Percentiles rank a stretch among this genome's conserved stretches.
Conservation (phyloP, 495 filamentous ascomycete species). For the Letharia columbiana region DNA sequence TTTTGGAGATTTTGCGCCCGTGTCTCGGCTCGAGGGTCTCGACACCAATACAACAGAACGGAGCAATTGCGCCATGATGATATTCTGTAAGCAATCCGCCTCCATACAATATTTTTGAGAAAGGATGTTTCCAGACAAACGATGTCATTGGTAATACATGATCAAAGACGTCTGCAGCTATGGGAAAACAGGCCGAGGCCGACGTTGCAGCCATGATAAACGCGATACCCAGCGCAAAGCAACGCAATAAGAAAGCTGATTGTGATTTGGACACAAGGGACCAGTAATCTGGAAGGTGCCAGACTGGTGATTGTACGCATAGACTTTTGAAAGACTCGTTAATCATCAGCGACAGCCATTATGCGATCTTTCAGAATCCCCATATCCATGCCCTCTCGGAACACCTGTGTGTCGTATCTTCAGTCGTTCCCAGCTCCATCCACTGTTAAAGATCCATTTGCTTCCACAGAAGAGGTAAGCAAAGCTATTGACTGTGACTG, state of each 20-base stretch:
- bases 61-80: not conserved
- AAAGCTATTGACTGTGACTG: too few species aligned
- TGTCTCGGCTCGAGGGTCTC: not conserved
- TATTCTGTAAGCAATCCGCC: not conserved
- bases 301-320: not conserved
- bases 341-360: too few species aligned
- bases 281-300: not conserved
- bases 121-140: not conserved
- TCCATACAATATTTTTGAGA: not conserved
- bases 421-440: too few species aligned
- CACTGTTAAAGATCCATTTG: too few species aligned
- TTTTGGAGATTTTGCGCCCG: not conserved
- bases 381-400: too few species aligned
- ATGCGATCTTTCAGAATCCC: too few species aligned
- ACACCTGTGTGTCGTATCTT: too few species aligned
- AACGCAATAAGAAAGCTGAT: not conserved
- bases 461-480: too few species aligned
- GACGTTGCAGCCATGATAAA: not conserved
- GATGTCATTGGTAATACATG: not conserved
- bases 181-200: too few species aligned
- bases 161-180: not conserved
- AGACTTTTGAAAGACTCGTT: not conserved
- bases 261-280: not conserved
- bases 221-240: not conserved
- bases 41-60: conserved; percentile 2